These are phyloP conservation scores for Hypoxylon fuscum DNA, from an alignment of 495 filamentous ascomycete species.

Conservation along the genomic window DNA sequence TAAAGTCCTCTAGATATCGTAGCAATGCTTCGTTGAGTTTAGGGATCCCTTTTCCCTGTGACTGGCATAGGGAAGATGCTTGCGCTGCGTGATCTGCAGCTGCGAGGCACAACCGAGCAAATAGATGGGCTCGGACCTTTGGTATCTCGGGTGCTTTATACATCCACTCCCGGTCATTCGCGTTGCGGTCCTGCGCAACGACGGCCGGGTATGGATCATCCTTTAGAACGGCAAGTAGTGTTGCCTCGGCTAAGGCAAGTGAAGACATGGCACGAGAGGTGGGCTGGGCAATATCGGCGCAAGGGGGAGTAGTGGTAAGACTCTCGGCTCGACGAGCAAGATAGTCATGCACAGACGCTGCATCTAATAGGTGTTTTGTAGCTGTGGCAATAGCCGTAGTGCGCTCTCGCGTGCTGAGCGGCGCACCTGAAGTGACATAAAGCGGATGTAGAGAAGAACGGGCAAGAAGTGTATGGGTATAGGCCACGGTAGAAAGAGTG, in stretches of 20 bases:
- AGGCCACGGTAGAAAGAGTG: constrained; percentile 76
- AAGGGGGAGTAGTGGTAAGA: constrained; percentile 47
- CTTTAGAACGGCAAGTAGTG: constrained; percentile 86
- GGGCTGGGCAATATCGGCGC: constrained; percentile 69
- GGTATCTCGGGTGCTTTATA: constrained; percentile 84
- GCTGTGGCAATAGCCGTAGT: constrained; percentile 75
- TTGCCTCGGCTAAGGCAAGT: constrained; percentile 86
- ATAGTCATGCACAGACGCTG: constrained; percentile 79
- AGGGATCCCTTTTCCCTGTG: constrained; percentile 40
- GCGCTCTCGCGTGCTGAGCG: constrained; percentile 71
- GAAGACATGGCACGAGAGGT: constrained; percentile 75
- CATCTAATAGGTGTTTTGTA: constrained; percentile 78
- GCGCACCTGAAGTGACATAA: constrained; percentile 61
- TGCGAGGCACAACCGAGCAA: constrained; percentile 86
- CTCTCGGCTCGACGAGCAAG: constrained; percentile 60
- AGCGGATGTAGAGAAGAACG: constrained; percentile 63
- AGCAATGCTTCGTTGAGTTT: constrained; percentile 71
- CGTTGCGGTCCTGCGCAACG: constrained; percentile 78
- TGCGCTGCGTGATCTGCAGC: constrained; percentile 72
- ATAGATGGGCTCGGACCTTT: constrained; percentile 86
- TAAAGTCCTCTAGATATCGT: constrained; percentile 76
- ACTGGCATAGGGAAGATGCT: constrained; percentile 62
- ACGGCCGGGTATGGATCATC: constrained; percentile 90
- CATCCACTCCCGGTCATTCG: constrained; percentile 91
- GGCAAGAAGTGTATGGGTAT: constrained; percentile 74